phyloP scores from a whole-genome alignment of 192 early-diverging fungal genomes.

The Chytriomyces confervae region DNA sequence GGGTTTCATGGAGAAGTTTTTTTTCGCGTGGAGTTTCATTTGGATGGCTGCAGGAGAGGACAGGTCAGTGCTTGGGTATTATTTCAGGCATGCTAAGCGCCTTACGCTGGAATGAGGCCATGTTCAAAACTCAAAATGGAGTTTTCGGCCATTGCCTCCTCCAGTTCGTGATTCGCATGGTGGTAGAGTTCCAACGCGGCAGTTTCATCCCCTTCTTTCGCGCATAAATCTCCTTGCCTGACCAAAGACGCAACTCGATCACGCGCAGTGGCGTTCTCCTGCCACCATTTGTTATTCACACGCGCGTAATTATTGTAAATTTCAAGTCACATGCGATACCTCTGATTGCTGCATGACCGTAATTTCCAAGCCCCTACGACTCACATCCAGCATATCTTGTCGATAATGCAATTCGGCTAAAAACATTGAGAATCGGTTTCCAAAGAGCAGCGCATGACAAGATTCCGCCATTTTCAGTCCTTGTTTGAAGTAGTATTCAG shows the following conservation, averaged over 20 bases:
- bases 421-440: constrained; percentile 44
- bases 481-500: constrained; percentile 67
- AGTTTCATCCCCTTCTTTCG: constrained; percentile 46
- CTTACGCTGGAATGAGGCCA: not conserved
- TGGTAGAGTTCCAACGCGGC: constrained; percentile 57
- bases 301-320: constrained; percentile 20
- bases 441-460: constrained; percentile 43
- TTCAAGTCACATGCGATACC: constrained; percentile 20
- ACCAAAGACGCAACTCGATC: constrained; percentile 43
- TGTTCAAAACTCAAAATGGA: constrained; percentile 47
- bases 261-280: constrained; percentile 33
- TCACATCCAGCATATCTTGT: constrained; percentile 42
- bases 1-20: constrained; percentile 4
- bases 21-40: constrained; percentile 59
- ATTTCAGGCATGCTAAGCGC: not conserved
- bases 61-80: not conserved
- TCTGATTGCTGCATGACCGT: not conserved
- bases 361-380: not conserved
- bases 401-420: constrained; percentile 62
- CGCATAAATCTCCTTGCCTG: constrained; percentile 56
- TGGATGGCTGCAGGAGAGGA: too few species aligned
- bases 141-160: constrained; percentile 57
- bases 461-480: constrained; percentile 60
- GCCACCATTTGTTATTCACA: constrained; percentile 26
- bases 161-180: constrained; percentile 53